phyloP scores from a whole-genome alignment of 176 grass and related monocot genomes.

The Rhynchospora pubera region DNA sequence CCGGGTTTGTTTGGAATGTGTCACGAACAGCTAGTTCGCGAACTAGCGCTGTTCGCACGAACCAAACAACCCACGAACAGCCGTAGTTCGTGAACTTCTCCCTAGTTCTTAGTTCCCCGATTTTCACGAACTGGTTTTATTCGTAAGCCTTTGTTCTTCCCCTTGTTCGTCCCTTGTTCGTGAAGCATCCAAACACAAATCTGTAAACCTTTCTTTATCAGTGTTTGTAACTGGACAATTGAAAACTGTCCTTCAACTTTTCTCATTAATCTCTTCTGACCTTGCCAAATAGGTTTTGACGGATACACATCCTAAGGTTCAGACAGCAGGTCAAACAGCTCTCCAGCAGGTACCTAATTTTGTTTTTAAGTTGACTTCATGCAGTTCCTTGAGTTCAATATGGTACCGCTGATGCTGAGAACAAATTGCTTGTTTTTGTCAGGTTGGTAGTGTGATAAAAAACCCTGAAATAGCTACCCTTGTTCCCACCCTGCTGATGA shows the following conservation, averaged over 20 bases:
- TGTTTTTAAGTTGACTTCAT: not conserved
- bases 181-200: too few relatives aligned
- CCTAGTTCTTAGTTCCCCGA: too few relatives aligned
- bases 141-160: too few relatives aligned
- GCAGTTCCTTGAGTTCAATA: not conserved
- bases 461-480: slow-evolving; percentile 97
- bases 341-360: slow-evolving; percentile 67
- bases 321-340: slow-evolving; percentile 79
- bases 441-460: slow-evolving; percentile 99
- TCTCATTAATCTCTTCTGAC: not conserved
- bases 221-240: not conserved
- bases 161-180: too few relatives aligned
- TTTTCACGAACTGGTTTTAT: too few relatives aligned
- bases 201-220: not conserved
- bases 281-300: slow-evolving; percentile 62
- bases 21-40: too few relatives aligned
- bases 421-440: slow-evolving; percentile 26
- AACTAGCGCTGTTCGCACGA: too few relatives aligned
- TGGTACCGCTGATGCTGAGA: not conserved
- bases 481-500: slow-evolving; percentile 77
- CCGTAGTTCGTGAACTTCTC: too few relatives aligned
- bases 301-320: slow-evolving; percentile 97
- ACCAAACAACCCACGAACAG: too few relatives aligned
- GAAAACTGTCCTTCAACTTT: not conserved
- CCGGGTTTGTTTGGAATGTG: too few relatives aligned